phyloP scores from a whole-genome alignment of 1,139 yeast genomes.

The Keqinozyma sinolaborantium region DNA sequence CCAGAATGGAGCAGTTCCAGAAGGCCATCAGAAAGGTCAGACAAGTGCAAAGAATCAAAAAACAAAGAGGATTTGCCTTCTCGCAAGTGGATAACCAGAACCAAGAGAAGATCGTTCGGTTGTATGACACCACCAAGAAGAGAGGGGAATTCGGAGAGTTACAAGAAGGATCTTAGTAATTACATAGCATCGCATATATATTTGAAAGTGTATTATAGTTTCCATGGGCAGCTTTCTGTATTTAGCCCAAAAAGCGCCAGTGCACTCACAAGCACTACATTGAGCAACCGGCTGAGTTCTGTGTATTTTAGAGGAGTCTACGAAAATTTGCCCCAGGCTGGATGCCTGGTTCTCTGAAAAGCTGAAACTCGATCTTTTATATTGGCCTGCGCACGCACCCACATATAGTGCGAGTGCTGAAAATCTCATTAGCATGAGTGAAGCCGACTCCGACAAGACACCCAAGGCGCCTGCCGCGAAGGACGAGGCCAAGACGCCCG shows the following conservation, averaged over 20 bases:
- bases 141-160: slow-evolving; percentile 53
- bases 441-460: background rate
- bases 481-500: slow-evolving; percentile 4
- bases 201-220: no score
- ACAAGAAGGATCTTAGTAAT: slow-evolving; percentile 5
- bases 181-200: background rate
- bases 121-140: slow-evolving; percentile 86
- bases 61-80: slow-evolving; percentile 97
- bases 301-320: no score
- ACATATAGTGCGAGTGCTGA: no score
- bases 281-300: no score
- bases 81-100: slow-evolving; percentile 94
- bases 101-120: slow-evolving; percentile 85
- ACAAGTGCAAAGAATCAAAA: slow-evolving; percentile 96
- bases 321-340: no score
- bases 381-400: no score
- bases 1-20: slow-evolving; percentile 95
- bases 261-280: no score
- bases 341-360: no score
- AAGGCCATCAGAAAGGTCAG: slow-evolving; percentile 95
- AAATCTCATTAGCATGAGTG: no score
- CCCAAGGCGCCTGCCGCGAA: slow-evolving; percentile 6
- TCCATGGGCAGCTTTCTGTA: no score
- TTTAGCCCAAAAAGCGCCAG: no score
- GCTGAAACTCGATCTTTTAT: no score